These are phyloP conservation scores for Tylopilus plumbeoviolaceoides DNA, from an alignment of 768 basidiomycete species.

Conservation along the genomic window DNA sequence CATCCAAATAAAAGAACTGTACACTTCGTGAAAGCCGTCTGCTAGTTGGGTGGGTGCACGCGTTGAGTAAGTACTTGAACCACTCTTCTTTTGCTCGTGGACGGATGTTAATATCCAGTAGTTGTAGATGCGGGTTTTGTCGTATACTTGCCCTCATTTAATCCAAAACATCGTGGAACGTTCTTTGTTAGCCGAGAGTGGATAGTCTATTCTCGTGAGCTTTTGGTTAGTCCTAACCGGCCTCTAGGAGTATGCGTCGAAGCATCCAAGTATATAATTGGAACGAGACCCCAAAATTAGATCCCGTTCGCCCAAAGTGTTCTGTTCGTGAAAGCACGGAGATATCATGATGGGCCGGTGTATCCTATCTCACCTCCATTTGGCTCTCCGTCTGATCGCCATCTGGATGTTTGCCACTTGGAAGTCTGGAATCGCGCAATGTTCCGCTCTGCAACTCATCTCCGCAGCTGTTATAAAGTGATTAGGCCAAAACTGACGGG, in stretches of 20 bases:
- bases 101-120: constrained; percentile 3
- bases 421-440: neutral
- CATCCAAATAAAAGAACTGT: constrained; percentile 58
- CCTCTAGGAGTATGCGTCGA: no score
- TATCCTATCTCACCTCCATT: no score
- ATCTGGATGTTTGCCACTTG: neutral
- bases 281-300: neutral
- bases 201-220: neutral
- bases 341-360: neutral
- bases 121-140: constrained; percentile 28
- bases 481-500: neutral
- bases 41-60: constrained; percentile 8
- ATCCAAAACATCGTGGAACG: constrained; percentile 15
- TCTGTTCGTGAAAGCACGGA: no score
- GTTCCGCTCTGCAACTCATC: neutral
- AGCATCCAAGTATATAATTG: no score
- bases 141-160: constrained; percentile 14
- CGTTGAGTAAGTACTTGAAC: constrained; percentile 15
- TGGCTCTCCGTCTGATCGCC: neutral
- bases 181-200: neutral
- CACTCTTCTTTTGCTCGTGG: neutral
- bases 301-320: neutral
- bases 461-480: neutral
- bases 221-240: neutral
- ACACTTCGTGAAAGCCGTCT: constrained; percentile 36